Conservation (phyloP, 805 yeast species). For the Metschnikowia rubicola region DNA sequence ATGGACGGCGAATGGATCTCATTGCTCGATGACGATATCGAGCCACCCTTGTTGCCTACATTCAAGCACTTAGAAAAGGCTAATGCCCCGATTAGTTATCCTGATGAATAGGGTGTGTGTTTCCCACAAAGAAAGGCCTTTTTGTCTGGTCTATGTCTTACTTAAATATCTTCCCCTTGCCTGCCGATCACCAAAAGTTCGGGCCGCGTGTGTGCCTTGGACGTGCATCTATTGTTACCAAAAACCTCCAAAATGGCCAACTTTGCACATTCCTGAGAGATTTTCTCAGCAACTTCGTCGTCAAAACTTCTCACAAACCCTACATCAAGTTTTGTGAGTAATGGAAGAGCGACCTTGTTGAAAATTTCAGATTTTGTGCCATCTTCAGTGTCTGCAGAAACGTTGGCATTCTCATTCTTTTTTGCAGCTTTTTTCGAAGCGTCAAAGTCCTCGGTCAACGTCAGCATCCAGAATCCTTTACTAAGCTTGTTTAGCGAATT, state of each 20-base stretch:
- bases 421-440: conserved; percentile 17
- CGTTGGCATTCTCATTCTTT: conserved; percentile 7
- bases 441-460: conserved; percentile 36
- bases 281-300: conserved; percentile 56
- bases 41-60: conserved; percentile 44
- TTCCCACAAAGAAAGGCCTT: not conserved
- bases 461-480: conserved; percentile 44
- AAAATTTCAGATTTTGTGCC: conserved; percentile 1
- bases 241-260: conserved; percentile 71
- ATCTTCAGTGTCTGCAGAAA: not conserved
- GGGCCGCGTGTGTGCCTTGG: conserved; percentile 46
- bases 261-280: conserved; percentile 59
- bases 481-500: conserved; percentile 69
- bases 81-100: conserved; percentile 41
- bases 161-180: conserved; percentile 33
- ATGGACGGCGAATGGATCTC: conserved; percentile 21
- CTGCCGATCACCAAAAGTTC: conserved; percentile 70
- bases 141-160: not conserved
- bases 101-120: conserved; percentile 15
- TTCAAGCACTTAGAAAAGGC: conserved; percentile 68
- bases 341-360: conserved; percentile 41
- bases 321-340: conserved; percentile 63
- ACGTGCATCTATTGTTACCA: conserved; percentile 70
- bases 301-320: conserved; percentile 81
- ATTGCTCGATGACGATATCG: conserved; percentile 18